These are phyloP conservation scores for Blastomyces gilchristii DNA, from an alignment of 2,329 filamentous ascomycete genomes.

Conservation along the genomic window DNA sequence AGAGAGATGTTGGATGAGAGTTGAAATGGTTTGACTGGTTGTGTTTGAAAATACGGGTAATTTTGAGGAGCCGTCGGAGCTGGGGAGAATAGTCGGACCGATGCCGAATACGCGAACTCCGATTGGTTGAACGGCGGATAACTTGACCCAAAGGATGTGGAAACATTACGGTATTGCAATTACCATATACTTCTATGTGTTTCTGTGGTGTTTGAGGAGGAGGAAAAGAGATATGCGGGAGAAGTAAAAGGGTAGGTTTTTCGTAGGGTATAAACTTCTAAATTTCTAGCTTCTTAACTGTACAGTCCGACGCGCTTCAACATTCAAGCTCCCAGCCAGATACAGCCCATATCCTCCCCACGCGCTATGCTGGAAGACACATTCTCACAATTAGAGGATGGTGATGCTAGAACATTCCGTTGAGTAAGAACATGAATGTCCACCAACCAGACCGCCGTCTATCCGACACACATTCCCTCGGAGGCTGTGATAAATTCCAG, in stretches of 20 bases:
- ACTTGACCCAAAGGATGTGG: not conserved
- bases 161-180: not conserved
- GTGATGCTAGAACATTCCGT: not conserved
- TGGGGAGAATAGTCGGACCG: slow-evolving; percentile 10
- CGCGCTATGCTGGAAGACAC: too few relatives aligned
- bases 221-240: not conserved
- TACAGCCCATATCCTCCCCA: not conserved
- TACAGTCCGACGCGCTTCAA: not conserved
- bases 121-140: slow-evolving; percentile 7
- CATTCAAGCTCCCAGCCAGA: not conserved
- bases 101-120: not conserved
- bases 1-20: not conserved
- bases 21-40: not conserved
- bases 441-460: not conserved
- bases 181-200: not conserved
- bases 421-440: not conserved
- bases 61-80: not conserved
- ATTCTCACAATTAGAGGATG: not conserved
- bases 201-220: not conserved
- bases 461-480: not conserved
- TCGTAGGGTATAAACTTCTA: not conserved
- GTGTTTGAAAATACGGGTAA: slow-evolving; percentile 11
- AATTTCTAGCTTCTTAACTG: not conserved
- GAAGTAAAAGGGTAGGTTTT: not conserved
- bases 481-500: not conserved